phyloP scores from a whole-genome alignment of 371 early-diverging fungal species.

The Rhizopus arrhizus region DNA sequence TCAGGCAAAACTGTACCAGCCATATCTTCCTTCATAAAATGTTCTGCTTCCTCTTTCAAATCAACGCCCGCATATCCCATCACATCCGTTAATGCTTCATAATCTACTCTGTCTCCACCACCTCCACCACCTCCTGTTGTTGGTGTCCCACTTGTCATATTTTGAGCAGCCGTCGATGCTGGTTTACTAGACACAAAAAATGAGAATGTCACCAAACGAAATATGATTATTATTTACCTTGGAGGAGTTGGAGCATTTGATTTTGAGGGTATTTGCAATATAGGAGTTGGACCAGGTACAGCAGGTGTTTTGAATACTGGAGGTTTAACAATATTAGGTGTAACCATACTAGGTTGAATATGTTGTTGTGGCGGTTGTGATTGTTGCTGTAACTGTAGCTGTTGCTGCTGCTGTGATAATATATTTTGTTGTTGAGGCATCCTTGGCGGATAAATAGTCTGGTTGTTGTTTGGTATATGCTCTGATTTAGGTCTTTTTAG shows the following conservation, averaged over 20 bases:
- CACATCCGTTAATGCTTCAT: conserved; percentile 76
- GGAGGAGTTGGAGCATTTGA: conserved; percentile 21
- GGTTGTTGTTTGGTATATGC: conserved; percentile 11
- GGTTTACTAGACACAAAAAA: conserved; percentile 10
- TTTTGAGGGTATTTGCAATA: conserved; percentile 36
- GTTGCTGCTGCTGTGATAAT: conserved; percentile 6
- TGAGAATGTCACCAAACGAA: neutral
- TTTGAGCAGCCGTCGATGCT: conserved; percentile 1
- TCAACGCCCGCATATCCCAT: conserved; percentile 90
- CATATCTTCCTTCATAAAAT: conserved; percentile 46
- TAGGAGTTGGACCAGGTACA: conserved; percentile 18
- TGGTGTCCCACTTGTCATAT: conserved; percentile 12
- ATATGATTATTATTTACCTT: neutral
- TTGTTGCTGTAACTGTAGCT: neutral
- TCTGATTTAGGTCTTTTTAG: conserved; percentile 29
- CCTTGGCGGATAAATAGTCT: neutral
- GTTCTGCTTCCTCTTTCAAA: conserved; percentile 69
- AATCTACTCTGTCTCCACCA: conserved; percentile 53
- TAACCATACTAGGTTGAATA: neutral
- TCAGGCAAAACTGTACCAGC: conserved; percentile 27
- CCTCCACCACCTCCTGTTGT: conserved; percentile 19
- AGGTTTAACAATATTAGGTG: conserved; percentile 2
- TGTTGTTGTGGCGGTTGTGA: conserved; percentile 23
- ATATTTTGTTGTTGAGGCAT: neutral
- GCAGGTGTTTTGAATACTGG: conserved; percentile 42